Evolutionary conservation across 352 stramenopile species (phyloP), one percentile per base, ranked within the genome.

Genomic region (Pythium biforme): DNA sequence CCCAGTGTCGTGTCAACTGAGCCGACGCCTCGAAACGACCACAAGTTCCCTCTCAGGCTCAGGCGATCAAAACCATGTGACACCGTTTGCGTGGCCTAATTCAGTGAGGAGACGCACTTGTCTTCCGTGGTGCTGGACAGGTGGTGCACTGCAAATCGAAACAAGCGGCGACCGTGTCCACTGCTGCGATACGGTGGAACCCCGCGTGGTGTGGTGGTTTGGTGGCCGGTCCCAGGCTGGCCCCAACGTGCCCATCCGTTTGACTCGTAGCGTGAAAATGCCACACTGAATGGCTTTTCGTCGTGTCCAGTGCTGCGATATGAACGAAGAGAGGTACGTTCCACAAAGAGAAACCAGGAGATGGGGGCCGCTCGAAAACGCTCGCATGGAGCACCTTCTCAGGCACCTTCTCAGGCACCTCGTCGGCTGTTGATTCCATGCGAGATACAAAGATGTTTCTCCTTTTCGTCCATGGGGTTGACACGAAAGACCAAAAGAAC

Each of bases 221-320:
- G 33, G 37, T 34, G 34, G 52, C 37, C 8, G 46, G 34, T 37
- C 26, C 40, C 53, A 40, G 48, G 37, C 19, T 27, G 37, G 5
- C 48, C 19, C 12, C 14, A 5, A 7, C 19, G 26, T 33, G n/a
- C 25, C 17, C 25, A 12, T 40, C n/a, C 27, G 41, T 40, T n/a
- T 54, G 55, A 31, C 40, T 51, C n/a, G 37, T 5, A 17, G 1
- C 37, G 2, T 7, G 17, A 17, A n/a, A 19, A 14, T 43, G 19
- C 37, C 37, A 43, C 37, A 43, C 37, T 43, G 19, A 10, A 43
- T n/a, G 37, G 22, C 17, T 29, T 33, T 34, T 14, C 19, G 26
- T 37, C 55, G 55, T 61, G 55, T 61, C 55, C 55, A 61, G 55
- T 46, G 43, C 55, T 61, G 55, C 55, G 55, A 61, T 61, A 61